Conservation (phyloP, 352 stramenopile species). For the Phytophthora cryptogea region DNA sequence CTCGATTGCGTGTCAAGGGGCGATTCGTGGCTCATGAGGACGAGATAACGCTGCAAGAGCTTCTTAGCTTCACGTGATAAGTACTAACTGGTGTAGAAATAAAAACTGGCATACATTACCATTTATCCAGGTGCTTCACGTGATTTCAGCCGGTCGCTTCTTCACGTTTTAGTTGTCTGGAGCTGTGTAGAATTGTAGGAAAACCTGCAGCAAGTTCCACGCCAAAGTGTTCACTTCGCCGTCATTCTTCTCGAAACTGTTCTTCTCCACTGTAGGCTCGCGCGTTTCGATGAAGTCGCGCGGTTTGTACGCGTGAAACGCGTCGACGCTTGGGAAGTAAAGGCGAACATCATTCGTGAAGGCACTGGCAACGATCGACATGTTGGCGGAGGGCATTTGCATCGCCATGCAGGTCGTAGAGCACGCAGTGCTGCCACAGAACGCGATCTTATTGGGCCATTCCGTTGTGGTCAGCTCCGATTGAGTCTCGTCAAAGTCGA, state of each 20-base stretch:
- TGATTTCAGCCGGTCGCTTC: neutral
- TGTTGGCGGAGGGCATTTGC: slow-evolving; percentile 43
- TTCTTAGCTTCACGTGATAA: slow-evolving; percentile 66
- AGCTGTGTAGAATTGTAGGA: slow-evolving; percentile 28
- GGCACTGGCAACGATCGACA: slow-evolving; percentile 48
- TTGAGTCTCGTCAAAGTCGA: slow-evolving; percentile 38
- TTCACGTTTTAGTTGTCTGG: slow-evolving; percentile 19
- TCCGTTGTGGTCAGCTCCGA: slow-evolving; percentile 1
- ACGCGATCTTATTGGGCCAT: slow-evolving; percentile 50
- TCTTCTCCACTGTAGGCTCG: slow-evolving; percentile 8
- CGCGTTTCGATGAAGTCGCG: slow-evolving; percentile 33
- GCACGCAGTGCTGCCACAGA: slow-evolving; percentile 58
- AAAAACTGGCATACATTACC: slow-evolving; percentile 24
- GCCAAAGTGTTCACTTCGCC: slow-evolving; percentile 38
- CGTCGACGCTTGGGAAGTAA: slow-evolving; percentile 44
- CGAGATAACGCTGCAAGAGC: slow-evolving; percentile 72
- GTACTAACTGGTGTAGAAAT: slow-evolving; percentile 9
- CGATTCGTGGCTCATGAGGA: slow-evolving; percentile 98
- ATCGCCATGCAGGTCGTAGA: slow-evolving; percentile 61
- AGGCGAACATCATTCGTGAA: slow-evolving; percentile 54
- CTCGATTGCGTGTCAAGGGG: slow-evolving; percentile 93
- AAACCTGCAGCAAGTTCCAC: slow-evolving; percentile 40
- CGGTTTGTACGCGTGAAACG: slow-evolving; percentile 44
- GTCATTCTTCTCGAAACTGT: slow-evolving; percentile 33
- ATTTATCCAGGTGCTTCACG: slow-evolving; percentile 5